These are phyloP conservation scores for Gymnopilus dilepis DNA, from an alignment of 768 basidiomycete species.

Conservation along the genomic window DNA sequence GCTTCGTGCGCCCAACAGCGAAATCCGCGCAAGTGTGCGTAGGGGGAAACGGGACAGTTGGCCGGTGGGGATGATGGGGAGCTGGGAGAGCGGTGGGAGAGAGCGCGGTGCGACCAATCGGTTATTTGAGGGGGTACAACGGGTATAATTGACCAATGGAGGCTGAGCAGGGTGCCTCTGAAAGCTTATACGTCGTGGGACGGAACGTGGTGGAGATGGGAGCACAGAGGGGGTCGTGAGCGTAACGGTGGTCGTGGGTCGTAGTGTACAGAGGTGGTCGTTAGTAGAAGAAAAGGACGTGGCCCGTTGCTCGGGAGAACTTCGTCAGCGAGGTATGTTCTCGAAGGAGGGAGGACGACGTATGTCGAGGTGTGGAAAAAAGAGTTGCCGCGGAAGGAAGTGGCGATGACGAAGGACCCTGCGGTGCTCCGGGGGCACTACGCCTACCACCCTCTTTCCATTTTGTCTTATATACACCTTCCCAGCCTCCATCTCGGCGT, in stretches of 20 bases:
- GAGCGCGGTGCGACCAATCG: not conserved
- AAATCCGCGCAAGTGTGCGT: constrained; percentile 24
- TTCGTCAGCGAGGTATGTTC: not conserved
- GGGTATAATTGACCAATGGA: not conserved
- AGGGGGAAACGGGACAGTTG: not conserved
- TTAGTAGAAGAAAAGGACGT: not conserved
- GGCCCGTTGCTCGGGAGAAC: not conserved
- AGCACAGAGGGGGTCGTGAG: not conserved
- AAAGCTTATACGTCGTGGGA: not conserved
- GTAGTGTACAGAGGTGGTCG: no score
- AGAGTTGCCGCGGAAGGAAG: not conserved
- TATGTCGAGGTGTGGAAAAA: not conserved
- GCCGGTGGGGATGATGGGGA: not conserved
- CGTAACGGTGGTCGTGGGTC: not conserved
- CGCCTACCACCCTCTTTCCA: not conserved
- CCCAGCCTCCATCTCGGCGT: not conserved
- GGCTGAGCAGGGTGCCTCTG: not conserved
- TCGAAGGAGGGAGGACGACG: not conserved
- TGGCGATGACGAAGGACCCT: constrained; percentile 2
- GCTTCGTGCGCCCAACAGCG: constrained; percentile 22
- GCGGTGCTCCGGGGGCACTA: constrained; percentile 2
- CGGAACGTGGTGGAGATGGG: not conserved
- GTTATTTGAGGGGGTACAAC: not conserved
- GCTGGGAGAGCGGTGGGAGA: not conserved
- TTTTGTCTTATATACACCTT: not conserved